Percentiles rank a stretch among this genome's conserved stretches.
Conservation (phyloP, 495 filamentous ascomycete species). For the Aspergillus diversus region DNA sequence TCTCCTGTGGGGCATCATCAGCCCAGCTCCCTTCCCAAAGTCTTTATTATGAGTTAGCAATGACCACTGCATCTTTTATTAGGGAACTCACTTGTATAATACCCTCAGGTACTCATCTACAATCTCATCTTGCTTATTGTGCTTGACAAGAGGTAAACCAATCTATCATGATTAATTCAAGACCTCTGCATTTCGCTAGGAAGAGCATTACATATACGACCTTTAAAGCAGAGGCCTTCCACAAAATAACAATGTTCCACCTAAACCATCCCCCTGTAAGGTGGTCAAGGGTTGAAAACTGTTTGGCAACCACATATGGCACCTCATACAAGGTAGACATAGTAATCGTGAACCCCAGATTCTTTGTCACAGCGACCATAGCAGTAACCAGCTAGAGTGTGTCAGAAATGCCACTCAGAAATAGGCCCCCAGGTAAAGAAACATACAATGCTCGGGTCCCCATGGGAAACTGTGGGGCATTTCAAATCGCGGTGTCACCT, state of each 20-base stretch:
- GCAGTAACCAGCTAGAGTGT: conserved; percentile 34
- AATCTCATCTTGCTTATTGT: conserved; percentile 68
- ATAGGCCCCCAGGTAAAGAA: conserved; percentile 61
- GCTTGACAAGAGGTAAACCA: conserved; percentile 59
- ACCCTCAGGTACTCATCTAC: conserved; percentile 69
- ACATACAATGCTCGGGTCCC: conserved; percentile 48
- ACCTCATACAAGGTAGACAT: conserved; percentile 67
- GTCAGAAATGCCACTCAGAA: too few species aligned
- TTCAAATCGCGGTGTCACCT: conserved; percentile 58
- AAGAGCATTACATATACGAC: too few species aligned
- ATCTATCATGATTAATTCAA: too few species aligned
- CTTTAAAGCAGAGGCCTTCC: conserved; percentile 64
- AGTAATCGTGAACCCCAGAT: conserved; percentile 69
- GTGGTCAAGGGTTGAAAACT: conserved; percentile 69
- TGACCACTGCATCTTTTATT: too few species aligned
- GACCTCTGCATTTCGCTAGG: too few species aligned
- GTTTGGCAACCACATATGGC: conserved; percentile 66
- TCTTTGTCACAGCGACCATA: conserved; percentile 60
- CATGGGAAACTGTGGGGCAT: conserved; percentile 68
- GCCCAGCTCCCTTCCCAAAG: conserved; percentile 69
- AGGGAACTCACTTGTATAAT: conserved; percentile 59
- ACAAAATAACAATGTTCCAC: conserved; percentile 71
- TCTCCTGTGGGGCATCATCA: conserved; percentile 56
- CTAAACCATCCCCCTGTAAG: conserved; percentile 63
- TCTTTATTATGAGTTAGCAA: too few species aligned